Conservation (phyloP, 208 protist genomes). For the Kentomonas sorsogonicus region DNA sequence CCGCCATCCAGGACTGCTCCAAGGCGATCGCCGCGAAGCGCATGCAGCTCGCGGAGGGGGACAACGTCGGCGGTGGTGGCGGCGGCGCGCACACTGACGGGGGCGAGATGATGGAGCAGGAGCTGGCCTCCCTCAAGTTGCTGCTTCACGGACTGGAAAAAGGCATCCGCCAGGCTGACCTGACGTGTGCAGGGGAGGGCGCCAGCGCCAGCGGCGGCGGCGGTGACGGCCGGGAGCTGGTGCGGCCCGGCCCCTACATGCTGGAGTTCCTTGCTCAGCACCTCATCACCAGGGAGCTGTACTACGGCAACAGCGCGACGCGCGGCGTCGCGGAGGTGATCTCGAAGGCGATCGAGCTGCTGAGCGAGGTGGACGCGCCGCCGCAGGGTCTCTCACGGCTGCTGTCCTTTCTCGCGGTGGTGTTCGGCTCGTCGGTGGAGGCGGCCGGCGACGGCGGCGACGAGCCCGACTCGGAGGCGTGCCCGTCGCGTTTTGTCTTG, state of each 20-base stretch:
- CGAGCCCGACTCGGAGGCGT: conserved; percentile 26
- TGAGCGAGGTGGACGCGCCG: conserved; percentile 55
- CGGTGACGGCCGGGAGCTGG: conserved; percentile 30
- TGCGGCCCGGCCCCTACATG: conserved; percentile 58
- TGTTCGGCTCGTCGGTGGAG: conserved; percentile 43
- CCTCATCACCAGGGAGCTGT: conserved; percentile 71
- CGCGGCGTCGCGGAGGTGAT: conserved; percentile 57
- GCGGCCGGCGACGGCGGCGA: background rate
- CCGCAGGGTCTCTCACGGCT: conserved; percentile 55
- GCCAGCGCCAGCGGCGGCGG: background rate
- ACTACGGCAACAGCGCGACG: conserved; percentile 20
- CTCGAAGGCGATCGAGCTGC: conserved; percentile 48
- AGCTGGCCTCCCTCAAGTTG: conserved; percentile 74
- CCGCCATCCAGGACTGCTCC: conserved; percentile 75
- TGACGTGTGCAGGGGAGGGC: conserved; percentile 4
- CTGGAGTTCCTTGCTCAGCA: conserved; percentile 57
- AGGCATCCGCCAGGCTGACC: conserved; percentile 32
- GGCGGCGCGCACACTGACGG: conserved; percentile 16
- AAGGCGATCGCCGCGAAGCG: conserved; percentile 49
- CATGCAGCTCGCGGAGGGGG: conserved; percentile 16
- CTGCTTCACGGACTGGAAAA: conserved; percentile 51
- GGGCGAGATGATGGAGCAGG: conserved; percentile 43
- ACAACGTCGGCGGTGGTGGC: too few species aligned
- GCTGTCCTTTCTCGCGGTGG: conserved; percentile 62
- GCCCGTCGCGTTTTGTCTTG: conserved; percentile 68